phyloP scores from a whole-genome alignment of 1,139 yeast genomes.

The Kluyveromyces sp. region DNA sequence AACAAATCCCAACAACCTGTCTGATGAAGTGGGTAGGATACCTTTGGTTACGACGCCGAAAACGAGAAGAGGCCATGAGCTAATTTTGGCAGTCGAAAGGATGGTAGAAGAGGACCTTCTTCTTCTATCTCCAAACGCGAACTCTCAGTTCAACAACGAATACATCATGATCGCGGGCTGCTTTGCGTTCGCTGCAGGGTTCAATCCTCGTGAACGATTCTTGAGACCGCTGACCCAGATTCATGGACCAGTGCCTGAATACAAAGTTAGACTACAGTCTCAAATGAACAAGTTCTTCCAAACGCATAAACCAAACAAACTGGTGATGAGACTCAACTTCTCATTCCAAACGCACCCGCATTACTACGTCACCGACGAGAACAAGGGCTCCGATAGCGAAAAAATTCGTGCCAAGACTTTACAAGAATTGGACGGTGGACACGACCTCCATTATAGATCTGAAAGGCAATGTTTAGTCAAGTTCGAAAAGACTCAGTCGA shows the following conservation, averaged over 20 bases:
- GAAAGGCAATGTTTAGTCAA: constrained; percentile 66
- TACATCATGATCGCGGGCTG: constrained; percentile 59
- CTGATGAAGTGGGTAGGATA: constrained; percentile 12
- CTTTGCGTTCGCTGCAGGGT: constrained; percentile 70
- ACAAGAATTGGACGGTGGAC: constrained; percentile 38
- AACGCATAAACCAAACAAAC: constrained; percentile 49
- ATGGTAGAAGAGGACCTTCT: constrained; percentile 66
- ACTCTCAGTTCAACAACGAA: constrained; percentile 44
- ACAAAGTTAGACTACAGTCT: constrained; percentile 53
- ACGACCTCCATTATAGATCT: constrained; percentile 49
- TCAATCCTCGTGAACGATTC: constrained; percentile 53
- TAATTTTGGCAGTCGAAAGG: constrained; percentile 40
- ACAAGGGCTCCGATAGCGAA: constrained; percentile 41
- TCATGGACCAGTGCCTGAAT: constrained; percentile 68
- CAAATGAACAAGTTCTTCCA: constrained; percentile 75
- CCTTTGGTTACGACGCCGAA: constrained; percentile 12
- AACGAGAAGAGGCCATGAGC: constrained; percentile 24
- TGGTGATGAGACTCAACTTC: constrained; percentile 74
- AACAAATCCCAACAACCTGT: constrained; percentile 4
- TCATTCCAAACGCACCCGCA: constrained; percentile 67
- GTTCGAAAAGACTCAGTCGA: constrained; percentile 46
- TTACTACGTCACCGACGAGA: constrained; percentile 37
- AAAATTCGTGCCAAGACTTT: constrained; percentile 29
- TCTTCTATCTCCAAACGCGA: constrained; percentile 45
- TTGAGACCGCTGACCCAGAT: constrained; percentile 48